Base-by-base conservation (phyloP, 169 alveolate genomes). In the Plasmodium relictum region DNA sequence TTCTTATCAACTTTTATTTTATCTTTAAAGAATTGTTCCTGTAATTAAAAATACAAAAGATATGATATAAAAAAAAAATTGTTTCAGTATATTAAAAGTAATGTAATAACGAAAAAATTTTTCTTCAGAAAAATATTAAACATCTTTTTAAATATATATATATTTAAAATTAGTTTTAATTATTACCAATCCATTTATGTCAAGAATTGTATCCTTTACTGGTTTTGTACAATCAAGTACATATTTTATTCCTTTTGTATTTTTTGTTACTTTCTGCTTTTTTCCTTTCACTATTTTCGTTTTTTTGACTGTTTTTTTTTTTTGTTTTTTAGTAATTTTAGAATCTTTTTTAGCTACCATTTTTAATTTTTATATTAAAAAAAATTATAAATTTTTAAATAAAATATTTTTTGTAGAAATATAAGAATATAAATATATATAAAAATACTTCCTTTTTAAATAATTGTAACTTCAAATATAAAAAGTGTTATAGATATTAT, bases 1-100 rank as follows among this genome's bases (percentile, higher is more conserved):
- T 98, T 98, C 41, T 99, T 99, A 63, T 97, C 97, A 20, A 98
- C 99, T 96, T 98, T 98, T 88, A 98, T 98, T 85, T 96, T 95
- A 88, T 96, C 96, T 91, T 95, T 95, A 68, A 98, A 93, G 95
- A 96, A 98, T 93, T 97, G 97, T 89, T 97, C 99, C 97, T 96
- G 88, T 22, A 42, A 16, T 12, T 68, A 14, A 69, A 69, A 37
- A 66, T 4, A 54, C 6, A 12, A 4, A 39, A 0, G 48, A 14
- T 54, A 6, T 52, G 48, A 14, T 54, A 6, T 52, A 18, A 44
- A 22, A 3, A 6, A 14, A 37, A 45, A 24, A 14, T 10, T 4
- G 18, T 0, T 8, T n/a, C 20, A 61, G 8, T 37, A 39, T n/a
- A 41, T 14, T 7, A 44, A 6, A 26, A 14, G 12, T 1, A 24